Evolutionary conservation across 2,329 filamentous ascomycete genomes (phyloP), one percentile per base, ranked within the genome.

Genomic region (Fusarium sarcochroum): DNA sequence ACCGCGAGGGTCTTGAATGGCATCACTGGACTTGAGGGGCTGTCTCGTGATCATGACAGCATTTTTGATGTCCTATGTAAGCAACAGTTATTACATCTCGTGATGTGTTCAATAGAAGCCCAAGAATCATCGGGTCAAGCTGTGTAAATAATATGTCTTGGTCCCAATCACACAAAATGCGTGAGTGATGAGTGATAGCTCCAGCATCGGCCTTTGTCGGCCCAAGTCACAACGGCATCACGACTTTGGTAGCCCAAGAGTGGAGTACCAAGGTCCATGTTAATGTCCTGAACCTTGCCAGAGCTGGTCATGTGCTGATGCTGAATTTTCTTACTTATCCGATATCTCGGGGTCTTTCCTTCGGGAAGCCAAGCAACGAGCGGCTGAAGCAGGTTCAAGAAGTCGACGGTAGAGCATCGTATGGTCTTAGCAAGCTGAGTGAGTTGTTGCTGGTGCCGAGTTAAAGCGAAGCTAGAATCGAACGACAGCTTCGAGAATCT

Each of bases 1-100:
- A 75, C 25, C 71, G 70, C 13, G 68, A 74, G n/a, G 73, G 73
- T 9, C 14, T 75, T 0, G 73, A 71, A 48, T 75, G 73, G 73
- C 73, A 75, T 48, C 73, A 75, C 52, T 75, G 73, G 73, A 75
- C 71, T 20, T 74, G 57, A 71, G 14, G n/a, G 18, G 7, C 17
- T 18, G 41, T 51, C 44, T 48, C n/a, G 18, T 50, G 41, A 13
- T 35, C 7, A 44, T 40, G 23, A 41, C 20, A 8, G 10, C 17
- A 38, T 45, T 20, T 7, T 38, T 18, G 30, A 25, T 18, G 10
- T 42, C n/a, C 18, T 7, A 8, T 15, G 44, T 2, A 46, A 34
- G 17, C 2, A 21, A 30, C 2, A 20, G 41, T 10, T 46, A 35
- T 44, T 32, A 5, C 5, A 37, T 15, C 20, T 27, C 7, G 11